Percentiles rank a stretch among this genome's conserved stretches.
Evolutionary conservation across 495 filamentous ascomycete genomes (phyloP).

Genomic region (Aspergillus hancockii): DNA sequence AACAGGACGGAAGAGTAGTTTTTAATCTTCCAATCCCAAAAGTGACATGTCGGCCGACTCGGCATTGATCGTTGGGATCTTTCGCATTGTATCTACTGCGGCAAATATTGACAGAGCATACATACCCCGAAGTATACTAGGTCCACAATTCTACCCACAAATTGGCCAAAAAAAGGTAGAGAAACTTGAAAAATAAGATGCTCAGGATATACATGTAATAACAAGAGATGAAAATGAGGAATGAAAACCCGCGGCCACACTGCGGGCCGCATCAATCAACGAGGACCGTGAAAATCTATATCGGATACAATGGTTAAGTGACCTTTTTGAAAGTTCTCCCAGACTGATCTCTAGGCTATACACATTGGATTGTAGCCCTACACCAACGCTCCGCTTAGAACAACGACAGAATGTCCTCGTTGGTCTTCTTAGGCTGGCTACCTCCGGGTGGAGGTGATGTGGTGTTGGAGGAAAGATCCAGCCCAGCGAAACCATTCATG

Average conservation of each 20-base stretch:
- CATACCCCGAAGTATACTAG: neutral
- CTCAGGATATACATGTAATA: conserved; percentile 2
- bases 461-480: conserved; percentile 65
- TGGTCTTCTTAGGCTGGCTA: conserved; percentile 60
- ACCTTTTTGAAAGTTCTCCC: neutral
- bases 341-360: neutral
- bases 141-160: too few relatives aligned
- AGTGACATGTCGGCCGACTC: too few relatives aligned
- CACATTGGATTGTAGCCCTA: neutral
- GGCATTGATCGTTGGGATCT: too few relatives aligned
- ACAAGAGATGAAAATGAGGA: neutral
- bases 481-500: conserved; percentile 80
- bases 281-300: conserved; percentile 5
- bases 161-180: neutral
- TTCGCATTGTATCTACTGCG: too few relatives aligned
- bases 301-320: neutral
- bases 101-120: too few relatives aligned
- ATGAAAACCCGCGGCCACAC: neutral
- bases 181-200: neutral
- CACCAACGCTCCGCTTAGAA: conserved; percentile 54
- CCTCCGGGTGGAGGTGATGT: conserved; percentile 26
- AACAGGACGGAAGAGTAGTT: neutral
- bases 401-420: conserved; percentile 87
- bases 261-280: neutral
- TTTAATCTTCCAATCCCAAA: too few relatives aligned